Evolutionary conservation across 1,284 basidiomycete genomes (phyloP), one percentile per base, ranked within the genome.

Genomic region (Trametes polyzona): DNA sequence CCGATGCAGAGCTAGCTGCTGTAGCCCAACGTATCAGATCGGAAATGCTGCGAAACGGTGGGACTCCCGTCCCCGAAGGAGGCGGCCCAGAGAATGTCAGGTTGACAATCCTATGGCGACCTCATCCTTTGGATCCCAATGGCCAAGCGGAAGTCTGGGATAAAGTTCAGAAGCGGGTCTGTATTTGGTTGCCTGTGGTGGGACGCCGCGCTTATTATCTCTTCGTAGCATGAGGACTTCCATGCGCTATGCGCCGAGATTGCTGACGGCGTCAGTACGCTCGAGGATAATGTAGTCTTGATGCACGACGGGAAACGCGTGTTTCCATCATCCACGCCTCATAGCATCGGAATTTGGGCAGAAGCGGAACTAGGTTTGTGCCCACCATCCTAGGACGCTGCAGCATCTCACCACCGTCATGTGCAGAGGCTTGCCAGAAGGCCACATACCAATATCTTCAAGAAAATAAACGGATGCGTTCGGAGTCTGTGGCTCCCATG

Each of bases 251-350:
- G 88, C 50, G 82, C 86, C 32, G 82, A 79, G 40, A 71, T 81
- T 3, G 87, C 89, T 7, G 86, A 90, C 55, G 74, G 83, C 40
- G 83, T 79, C 2, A 70, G 69, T 14, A 74, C 88, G 16, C 74
- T 78, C 11, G 61, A 67, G 2, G 73, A 80, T 14, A 79, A 79
- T 50, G 71, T 92, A 0, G 74, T 89, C 27, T 72, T 92, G 57
- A 84, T 71, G 12, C 82, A 84, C 57, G 76, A 84, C 26, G 78
- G 81, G 43, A 82, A 78, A 49, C 84, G 82, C 3, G 75, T 92
- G 36, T 90, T 84, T 63, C 75, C 86, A 8, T 87, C 84, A 16
- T 82, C 85, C 2, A 87, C 84, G 0, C 88, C 89, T 0, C 74
- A 81, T 36, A 79, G 80, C n/a, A 73, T 91, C 43, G 78, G 77